phyloP scores from a whole-genome alignment of 257 asterid species.

The Nicotiana sylvestris region DNA sequence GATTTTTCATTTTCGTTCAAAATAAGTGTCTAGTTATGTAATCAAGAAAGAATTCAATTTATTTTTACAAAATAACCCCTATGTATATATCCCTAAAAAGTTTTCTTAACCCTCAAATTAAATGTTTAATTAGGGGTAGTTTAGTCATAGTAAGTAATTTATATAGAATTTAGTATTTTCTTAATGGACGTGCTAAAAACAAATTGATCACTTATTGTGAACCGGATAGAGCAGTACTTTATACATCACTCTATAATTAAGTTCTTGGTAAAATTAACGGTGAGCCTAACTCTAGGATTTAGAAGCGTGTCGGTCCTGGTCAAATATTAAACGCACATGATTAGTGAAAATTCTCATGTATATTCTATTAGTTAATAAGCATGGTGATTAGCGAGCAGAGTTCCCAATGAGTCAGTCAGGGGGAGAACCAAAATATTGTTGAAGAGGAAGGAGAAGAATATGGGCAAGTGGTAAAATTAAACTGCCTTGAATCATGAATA shows the following conservation, averaged over 20 bases:
- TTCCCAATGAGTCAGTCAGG: conserved; percentile 8
- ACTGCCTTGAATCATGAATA: conserved; percentile 23
- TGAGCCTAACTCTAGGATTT: not conserved
- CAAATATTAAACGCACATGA: not conserved
- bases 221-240: too few relatives aligned
- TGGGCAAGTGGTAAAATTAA: conserved; percentile 29
- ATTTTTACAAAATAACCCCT: too few relatives aligned
- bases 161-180: too few relatives aligned
- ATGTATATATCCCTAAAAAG: too few relatives aligned
- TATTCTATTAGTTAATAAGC: not conserved
- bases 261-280: not conserved
- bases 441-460: conserved; percentile 23
- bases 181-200: too few relatives aligned
- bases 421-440: conserved; percentile 17
- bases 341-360: not conserved
- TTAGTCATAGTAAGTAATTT: too few relatives aligned
- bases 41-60: too few relatives aligned
- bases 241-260: not conserved
- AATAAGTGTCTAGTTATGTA: too few relatives aligned
- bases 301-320: not conserved
- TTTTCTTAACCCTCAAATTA: too few relatives aligned
- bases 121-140: too few relatives aligned
- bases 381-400: conserved; percentile 18
- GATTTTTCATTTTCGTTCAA: too few relatives aligned
- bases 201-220: too few relatives aligned